Evolutionary conservation across 139 green algal species (phyloP), one percentile per base, ranked within the genome.

Genomic region (Auxenochlorella protothecoides): DNA sequence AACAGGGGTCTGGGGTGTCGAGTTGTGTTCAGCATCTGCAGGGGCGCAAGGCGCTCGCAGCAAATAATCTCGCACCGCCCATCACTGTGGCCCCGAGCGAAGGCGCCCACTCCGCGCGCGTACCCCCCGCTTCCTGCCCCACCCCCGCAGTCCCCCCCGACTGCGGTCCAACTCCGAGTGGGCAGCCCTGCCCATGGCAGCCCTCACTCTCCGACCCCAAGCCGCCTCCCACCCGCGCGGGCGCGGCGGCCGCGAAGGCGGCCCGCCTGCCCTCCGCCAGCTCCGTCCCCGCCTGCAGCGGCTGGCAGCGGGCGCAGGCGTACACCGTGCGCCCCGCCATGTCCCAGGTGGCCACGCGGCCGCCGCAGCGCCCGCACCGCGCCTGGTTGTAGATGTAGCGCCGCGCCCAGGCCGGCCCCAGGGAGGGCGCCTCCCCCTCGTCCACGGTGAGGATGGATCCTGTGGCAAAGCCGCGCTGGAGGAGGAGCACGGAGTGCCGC

Each of bases 391-490:
- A 96, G 59, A 93, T 86, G 80, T 95, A 95, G 70, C 89, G 83
- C 12, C 89, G 64, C 0, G 85, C 91, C 89, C 89, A 95, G 3
- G 89, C 88, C 53, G 80, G 73, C 14, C 85, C 85, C 65, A 95
- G 81, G 67, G 55, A 4, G 15, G 54, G 27, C 5, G 83, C 89
- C 53, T 96, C 90, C 59, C 92, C 79, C 3, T 82, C 78, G 55
- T 96, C 90, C n/a, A 96, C 90, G 2, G 90, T 96, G 14, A 96
- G 63, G 67, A 96, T 96, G 80, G 69, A 85, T 69, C 90, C 90
- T 2, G 61, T 85, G 62, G 80, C 66, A 69, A 93, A 93, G 62
- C 90, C 90, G 0, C 88, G 76, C 73, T 89, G 86, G 64, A 95
- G 78, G 52, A 92, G 77, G 7, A 81, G 69, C 69, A 92, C 86